Evolutionary conservation across 1,284 basidiomycete species (phyloP).

Genomic region (Neotropicomus parvogracilis): DNA sequence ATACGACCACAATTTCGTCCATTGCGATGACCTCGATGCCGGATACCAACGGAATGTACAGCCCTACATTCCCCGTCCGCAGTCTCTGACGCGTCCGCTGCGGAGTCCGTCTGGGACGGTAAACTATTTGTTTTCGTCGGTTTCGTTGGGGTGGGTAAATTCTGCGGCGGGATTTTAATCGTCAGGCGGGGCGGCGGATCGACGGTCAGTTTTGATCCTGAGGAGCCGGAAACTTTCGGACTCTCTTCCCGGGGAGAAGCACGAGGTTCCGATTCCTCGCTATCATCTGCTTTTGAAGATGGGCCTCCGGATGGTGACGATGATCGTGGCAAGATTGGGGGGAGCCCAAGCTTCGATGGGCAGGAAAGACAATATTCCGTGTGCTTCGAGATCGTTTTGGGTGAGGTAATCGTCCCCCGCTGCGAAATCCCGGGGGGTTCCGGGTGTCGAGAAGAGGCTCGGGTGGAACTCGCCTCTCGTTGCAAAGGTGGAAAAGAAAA

Average conservation of each 20-base stretch:
- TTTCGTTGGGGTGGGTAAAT: not conserved
- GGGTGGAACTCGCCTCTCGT: not conserved
- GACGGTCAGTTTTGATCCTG: not conserved
- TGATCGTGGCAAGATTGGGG: not conserved
- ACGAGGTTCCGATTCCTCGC: not conserved
- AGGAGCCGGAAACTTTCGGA: not conserved
- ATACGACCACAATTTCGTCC: not conserved
- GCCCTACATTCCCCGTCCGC: not conserved
- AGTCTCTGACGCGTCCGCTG: not conserved
- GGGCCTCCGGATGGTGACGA: not conserved
- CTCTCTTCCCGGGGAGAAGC: not conserved
- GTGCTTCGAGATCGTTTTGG: not conserved
- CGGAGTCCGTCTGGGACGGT: not conserved
- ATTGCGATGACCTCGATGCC: not conserved
- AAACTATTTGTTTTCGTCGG: not conserved
- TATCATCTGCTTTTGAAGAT: not conserved
- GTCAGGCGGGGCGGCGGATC: not conserved
- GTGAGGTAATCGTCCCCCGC: not conserved
- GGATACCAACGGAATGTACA: not conserved
- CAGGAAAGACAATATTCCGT: constrained; percentile 1
- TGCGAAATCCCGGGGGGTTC: not conserved
- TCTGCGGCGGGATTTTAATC: not conserved
- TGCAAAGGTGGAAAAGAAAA: not conserved
- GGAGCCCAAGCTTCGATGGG: constrained; percentile 17
- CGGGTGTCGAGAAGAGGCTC: not conserved